Conservation (phyloP, 148 eudicot species). For the Fagopyrum tataricum region DNA sequence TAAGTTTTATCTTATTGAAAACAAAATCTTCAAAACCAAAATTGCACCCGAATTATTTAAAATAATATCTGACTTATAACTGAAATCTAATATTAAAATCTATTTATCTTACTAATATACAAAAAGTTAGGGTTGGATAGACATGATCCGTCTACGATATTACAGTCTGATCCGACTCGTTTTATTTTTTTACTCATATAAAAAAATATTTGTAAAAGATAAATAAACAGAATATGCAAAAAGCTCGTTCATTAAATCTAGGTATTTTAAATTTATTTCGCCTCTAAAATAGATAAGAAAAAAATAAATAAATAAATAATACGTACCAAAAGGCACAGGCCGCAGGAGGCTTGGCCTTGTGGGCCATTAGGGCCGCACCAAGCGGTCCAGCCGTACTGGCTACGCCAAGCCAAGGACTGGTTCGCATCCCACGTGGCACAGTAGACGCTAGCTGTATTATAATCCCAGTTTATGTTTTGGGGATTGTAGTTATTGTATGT, state of each 20-base stretch:
- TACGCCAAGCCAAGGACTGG: constrained; percentile 36
- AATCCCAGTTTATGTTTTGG: constrained; percentile 37
- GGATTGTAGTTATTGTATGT: constrained; percentile 30
- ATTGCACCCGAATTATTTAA: background rate
- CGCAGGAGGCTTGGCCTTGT: constrained; percentile 42
- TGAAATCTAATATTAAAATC: background rate
- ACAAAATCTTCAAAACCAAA: too few relatives aligned
- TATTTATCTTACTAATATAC: too few relatives aligned
- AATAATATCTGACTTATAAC: background rate
- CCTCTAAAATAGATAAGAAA: too few relatives aligned
- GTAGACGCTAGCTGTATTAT: constrained; percentile 30
- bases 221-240: too few relatives aligned
- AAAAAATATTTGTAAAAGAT: too few relatives aligned
- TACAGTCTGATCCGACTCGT: too few relatives aligned
- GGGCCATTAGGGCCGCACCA: constrained; percentile 57
- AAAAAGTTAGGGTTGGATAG: too few relatives aligned
- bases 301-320: background rate
- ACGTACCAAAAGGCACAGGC: constrained; percentile 39
- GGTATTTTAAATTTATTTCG: too few relatives aligned
- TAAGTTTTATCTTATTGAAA: too few relatives aligned
- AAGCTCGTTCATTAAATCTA: too few relatives aligned
- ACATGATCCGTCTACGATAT: too few relatives aligned
- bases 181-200: too few relatives aligned
- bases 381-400: constrained; percentile 60
- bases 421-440: constrained; percentile 56